phyloP scores from a whole-genome alignment of 805 yeast genomes.

The Debaryomyces prosopidis region DNA sequence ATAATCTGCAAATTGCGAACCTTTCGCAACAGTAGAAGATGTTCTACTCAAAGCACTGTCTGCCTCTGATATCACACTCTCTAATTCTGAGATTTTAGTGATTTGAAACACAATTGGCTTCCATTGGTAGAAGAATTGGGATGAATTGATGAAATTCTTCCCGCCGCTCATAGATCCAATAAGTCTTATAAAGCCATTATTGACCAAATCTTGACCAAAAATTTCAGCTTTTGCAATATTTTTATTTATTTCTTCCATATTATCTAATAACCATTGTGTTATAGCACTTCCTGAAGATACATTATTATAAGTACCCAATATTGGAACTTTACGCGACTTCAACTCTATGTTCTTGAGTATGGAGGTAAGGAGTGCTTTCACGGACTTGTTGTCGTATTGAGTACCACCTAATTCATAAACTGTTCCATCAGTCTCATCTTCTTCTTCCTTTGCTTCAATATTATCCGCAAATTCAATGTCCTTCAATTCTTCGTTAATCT shows the following conservation, averaged over 20 bases:
- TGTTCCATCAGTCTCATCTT: constrained; percentile 11
- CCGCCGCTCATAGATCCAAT: constrained; percentile 62
- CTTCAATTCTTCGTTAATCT: constrained; percentile 29
- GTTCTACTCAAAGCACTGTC: background rate
- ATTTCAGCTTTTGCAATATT: constrained; percentile 62
- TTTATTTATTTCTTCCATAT: constrained; percentile 41
- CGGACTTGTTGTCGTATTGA: constrained; percentile 26
- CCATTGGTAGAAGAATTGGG: constrained; percentile 81
- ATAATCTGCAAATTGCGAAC: constrained; percentile 26
- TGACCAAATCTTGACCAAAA: constrained; percentile 72
- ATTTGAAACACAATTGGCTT: constrained; percentile 63
- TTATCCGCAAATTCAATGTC: constrained; percentile 16
- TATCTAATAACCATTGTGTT: constrained; percentile 56
- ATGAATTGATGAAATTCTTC: constrained; percentile 66
- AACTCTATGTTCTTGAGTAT: constrained; percentile 47
- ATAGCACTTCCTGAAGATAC: constrained; percentile 63
- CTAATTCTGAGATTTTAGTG: constrained; percentile 20
- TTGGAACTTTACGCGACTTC: constrained; percentile 57
- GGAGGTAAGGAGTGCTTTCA: constrained; percentile 36
- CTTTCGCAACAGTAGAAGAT: background rate
- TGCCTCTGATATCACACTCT: constrained; percentile 1
- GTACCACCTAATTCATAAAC: constrained; percentile 33
- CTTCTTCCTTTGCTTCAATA: constrained; percentile 22
- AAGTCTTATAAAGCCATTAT: constrained; percentile 59
- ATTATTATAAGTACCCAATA: constrained; percentile 66